These are phyloP conservation scores for Tremellales sp. DNA, from an alignment of 1,284 basidiomycete species.

Conservation along the genomic window DNA sequence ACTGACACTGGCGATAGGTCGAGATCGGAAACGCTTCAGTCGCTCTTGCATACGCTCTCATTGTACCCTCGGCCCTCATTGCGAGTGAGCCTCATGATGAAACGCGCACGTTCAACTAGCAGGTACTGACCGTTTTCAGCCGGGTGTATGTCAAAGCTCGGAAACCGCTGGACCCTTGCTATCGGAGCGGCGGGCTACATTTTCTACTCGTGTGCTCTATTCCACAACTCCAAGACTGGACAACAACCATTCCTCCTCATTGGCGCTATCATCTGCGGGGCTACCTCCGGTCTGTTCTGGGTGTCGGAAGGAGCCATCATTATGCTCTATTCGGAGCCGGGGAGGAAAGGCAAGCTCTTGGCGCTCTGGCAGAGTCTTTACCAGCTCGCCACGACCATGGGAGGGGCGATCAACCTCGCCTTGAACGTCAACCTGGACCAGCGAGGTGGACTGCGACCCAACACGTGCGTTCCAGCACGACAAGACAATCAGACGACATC, in stretches of 20 bases:
- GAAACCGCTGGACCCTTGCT: conserved; percentile 32
- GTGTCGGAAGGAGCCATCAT: conserved; percentile 31
- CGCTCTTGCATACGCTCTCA: no score
- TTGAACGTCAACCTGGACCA: conserved; percentile 36
- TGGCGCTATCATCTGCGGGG: conserved; percentile 45
- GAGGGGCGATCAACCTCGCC: conserved; percentile 44
- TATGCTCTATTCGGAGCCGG: conserved; percentile 32
- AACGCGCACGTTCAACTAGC: no score
- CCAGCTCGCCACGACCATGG: conserved; percentile 35
- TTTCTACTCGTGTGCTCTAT: conserved; percentile 42
- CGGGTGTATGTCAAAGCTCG: conserved; percentile 27
- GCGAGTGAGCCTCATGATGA: conserved; percentile 8
- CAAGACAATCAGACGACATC: no score
- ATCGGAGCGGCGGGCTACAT: conserved; percentile 37
- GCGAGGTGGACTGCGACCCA: conserved; percentile 41
- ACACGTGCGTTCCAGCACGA: no score
- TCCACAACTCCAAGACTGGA: conserved; percentile 22
- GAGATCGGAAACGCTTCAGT: no score
- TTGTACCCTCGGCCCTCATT: conserved; percentile 26
- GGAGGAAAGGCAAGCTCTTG: conserved; percentile 36
- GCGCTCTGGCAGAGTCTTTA: conserved; percentile 44
- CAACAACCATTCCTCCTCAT: conserved; percentile 44
- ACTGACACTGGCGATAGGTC: no score
- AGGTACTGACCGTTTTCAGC: conserved; percentile 13
- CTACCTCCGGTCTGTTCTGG: conserved; percentile 43